These are phyloP conservation scores for Sporothrix humicola DNA, from an alignment of 2,329 filamentous ascomycete genomes.

Conservation along the genomic window DNA sequence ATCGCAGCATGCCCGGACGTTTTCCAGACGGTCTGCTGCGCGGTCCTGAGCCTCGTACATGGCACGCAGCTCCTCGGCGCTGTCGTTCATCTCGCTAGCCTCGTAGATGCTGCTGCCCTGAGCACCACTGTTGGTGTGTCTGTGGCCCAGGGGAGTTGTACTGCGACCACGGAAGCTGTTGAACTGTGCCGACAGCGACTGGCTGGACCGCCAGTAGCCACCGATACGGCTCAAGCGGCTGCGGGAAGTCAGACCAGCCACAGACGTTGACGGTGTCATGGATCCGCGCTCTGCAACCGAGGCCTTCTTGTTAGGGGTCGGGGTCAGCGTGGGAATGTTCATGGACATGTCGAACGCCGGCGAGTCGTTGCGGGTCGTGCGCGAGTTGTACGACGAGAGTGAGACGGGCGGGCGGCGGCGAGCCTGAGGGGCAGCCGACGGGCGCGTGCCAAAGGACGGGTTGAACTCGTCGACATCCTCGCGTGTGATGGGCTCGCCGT, in stretches of 20 bases:
- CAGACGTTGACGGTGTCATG: constrained; percentile 32
- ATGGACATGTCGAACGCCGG: constrained; percentile 58
- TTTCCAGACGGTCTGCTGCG: constrained; percentile 82
- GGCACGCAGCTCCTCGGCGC: constrained; percentile 79
- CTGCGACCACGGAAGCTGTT: constrained; percentile 61
- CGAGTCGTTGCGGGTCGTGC: constrained; percentile 69
- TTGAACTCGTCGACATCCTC: constrained; percentile 83
- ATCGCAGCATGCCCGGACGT: constrained; percentile 96
- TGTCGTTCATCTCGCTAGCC: constrained; percentile 69
- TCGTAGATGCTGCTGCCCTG: constrained; percentile 51
- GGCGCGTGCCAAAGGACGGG: constrained; percentile 57
- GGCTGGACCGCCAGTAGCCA: constrained; percentile 62
- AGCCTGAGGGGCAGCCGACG: constrained; percentile 49
- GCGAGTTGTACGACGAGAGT: constrained; percentile 80
- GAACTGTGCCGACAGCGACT: constrained; percentile 51
- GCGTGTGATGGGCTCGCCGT: constrained; percentile 58
- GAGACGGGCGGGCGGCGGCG: constrained; percentile 62
- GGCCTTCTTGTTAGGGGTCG: constrained; percentile 50
- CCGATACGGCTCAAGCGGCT: constrained; percentile 65
- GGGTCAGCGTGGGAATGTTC: constrained; percentile 63
- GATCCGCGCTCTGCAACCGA: constrained; percentile 43
- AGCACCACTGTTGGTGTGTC: constrained; percentile 42
- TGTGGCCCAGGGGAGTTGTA: constrained; percentile 42
- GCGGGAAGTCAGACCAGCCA: constrained; percentile 42
- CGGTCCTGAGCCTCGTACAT: constrained; percentile 80